Percentiles rank a stretch among this genome's conserved stretches.
Conservation (phyloP, 805 yeast species). For the Komagataella ulmi region DNA sequence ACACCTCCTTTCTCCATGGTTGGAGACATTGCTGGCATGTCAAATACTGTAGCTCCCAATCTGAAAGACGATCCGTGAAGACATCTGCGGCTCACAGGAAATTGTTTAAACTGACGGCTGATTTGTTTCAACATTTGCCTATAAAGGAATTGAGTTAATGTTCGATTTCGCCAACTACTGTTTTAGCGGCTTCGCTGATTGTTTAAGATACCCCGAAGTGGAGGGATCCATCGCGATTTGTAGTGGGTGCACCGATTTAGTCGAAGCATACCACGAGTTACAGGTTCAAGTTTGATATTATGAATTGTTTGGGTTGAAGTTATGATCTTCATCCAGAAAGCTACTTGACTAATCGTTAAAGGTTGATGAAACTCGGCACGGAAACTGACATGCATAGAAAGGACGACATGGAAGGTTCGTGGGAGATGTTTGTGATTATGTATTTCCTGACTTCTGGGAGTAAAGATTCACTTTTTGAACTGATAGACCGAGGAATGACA, state of each 20-base stretch:
- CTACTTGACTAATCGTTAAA: no score
- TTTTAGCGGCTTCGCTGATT: neutral
- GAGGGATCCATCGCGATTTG: neutral
- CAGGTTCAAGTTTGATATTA: neutral
- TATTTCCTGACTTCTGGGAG: no score
- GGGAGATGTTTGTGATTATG: no score
- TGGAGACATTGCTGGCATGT: conserved; percentile 98
- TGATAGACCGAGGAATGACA: no score
- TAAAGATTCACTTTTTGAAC: no score
- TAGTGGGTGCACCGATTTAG: neutral
- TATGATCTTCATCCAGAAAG: neutral
- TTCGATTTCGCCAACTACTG: neutral
- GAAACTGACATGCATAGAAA: no score
- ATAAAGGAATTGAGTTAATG: neutral
- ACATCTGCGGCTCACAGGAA: neutral
- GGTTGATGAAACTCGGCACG: no score
- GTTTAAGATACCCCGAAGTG: neutral
- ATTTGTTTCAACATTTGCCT: neutral
- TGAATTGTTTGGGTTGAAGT: neutral
- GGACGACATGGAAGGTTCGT: no score
- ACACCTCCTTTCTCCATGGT: conserved; percentile 96
- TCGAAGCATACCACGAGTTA: neutral
- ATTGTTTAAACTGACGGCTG: neutral
- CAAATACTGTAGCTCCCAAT: conserved; percentile 23
- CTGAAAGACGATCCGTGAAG: neutral